Base-by-base conservation (phyloP, 2,329 filamentous ascomycete genomes). In the Fonsecaea nubica region DNA sequence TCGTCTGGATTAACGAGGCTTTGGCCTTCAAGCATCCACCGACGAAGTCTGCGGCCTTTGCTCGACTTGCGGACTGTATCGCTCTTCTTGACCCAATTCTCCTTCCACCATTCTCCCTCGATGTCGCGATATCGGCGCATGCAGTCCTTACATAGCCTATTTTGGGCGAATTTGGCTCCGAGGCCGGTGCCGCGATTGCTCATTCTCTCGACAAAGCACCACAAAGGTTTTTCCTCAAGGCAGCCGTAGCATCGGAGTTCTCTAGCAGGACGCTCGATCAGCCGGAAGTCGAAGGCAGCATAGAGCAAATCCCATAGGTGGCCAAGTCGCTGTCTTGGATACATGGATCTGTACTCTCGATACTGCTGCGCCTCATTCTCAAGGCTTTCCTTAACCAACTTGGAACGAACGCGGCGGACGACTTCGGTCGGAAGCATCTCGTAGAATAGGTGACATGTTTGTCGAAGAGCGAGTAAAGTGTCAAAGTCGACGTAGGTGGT, bases 171-270 rank as follows among this genome's bases (percentile, higher is more conserved):
- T 42, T 58, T 65, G 7, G 62, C 69, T 5, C 69, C 67, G 0
- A 71, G 63, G 8, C 67, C 69, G 1, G 67, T 69, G 33, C 69
- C 69, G 4, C 64, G 62, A 32, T 55, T 69, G 60, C 65, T 71
- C 69, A 71, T 71, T 50, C 65, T 64, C 57, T 71, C 69, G 10
- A 71, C 67, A 36, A 71, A 71, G 42, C 45, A 56, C 60, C 63
- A 67, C 33, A 71, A 36, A 3, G 69, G 67, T 50, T 71, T 71
- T 15, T 60, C 40, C 52, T 71, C 62, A 4, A 71, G 67, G 40
- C 69, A 71, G 3, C 67, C 69, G 50, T 68, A 71, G 53, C 67
- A 71, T 30, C 45, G 58, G 8, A 71, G 55, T 52, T 71, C 53
- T 33, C 56, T 62, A 18, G 65, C 59, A 8, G 67, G 69, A 1